Percentiles rank a stretch among this genome's conserved stretches.
Evolutionary conservation across 139 green algal genomes (phyloP).

Genomic region (Chlorella sp.): DNA sequence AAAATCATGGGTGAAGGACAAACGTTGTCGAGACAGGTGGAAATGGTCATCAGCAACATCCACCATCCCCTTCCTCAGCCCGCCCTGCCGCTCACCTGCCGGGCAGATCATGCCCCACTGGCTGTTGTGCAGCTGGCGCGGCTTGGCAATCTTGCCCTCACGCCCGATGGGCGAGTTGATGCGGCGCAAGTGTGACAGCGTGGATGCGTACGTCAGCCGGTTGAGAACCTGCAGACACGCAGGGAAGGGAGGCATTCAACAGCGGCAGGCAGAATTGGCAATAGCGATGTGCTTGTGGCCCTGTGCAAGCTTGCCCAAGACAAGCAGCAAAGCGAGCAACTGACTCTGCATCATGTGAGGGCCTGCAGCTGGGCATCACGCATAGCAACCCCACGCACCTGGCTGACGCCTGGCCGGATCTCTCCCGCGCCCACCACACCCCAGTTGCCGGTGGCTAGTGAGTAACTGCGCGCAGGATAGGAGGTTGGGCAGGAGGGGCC

Average conservation of each 20-base stretch:
- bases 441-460: slow-evolving; percentile 98
- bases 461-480: slow-evolving; percentile 74
- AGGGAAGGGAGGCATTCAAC: no score
- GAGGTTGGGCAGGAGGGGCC: no score
- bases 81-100: slow-evolving; percentile 5
- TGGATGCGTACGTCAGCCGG: slow-evolving; percentile 94
- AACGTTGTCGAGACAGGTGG: no score
- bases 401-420: slow-evolving; percentile 84
- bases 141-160: slow-evolving; percentile 95
- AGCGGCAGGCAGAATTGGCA: no score
- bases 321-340: no score
- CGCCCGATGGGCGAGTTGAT: slow-evolving; percentile 98
- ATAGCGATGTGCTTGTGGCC: no score
- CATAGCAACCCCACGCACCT: slow-evolving; percentile 50
- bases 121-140: slow-evolving; percentile 98
- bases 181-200: slow-evolving; percentile 94
- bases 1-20: no score
- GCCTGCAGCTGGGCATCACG: not conserved
- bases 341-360: no score
- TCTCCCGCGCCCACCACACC: slow-evolving; percentile 83
- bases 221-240: slow-evolving; percentile 89
- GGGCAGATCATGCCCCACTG: slow-evolving; percentile 99
- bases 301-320: no score
- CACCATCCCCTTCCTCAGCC: not conserved
- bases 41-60: not conserved